Base-by-base conservation (phyloP, 129 eudicot genomes). In the Arctium lappa region DNA sequence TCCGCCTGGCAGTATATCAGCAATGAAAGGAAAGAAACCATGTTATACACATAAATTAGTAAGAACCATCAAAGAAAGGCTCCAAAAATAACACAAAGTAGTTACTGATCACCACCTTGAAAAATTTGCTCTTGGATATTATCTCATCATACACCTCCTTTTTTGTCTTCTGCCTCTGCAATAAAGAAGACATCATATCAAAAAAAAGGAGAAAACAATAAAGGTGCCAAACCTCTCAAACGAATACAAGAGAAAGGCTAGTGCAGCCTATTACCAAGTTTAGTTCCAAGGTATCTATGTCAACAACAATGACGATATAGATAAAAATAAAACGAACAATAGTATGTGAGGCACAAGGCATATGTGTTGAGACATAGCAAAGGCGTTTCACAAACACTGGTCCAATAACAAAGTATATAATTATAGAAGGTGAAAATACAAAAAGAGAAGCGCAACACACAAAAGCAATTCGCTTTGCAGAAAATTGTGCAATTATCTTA, bases 91-190 rank as follows among this genome's bases (percentile, higher is more conserved):
- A 30, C 7, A 76, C 1, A 71, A 30, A 66, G 6, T 29, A 69
- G 63, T 74, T 30, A 75, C 40, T 32, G 40, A 80, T 73, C 53
- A 76, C 33, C 72, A 95, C 99, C 99, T 95, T 95, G 86, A 90
- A 95, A 79, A 79, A 88, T 84, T 95, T 95, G 91, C 98, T 95
- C 89, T 95, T 95, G 18, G 85, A 78, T 70, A 95, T 95, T 42
- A 95, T 85, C 89, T 95, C 99, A 22, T 85, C 93, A 92, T 85
- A 91, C 16, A 89, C 95, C 88, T 93, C 99, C 89, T 95, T 95
- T 82, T 90, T 93, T 86, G 87, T 95, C 87, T 91, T 95, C 73
- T 77, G 92, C 86, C 90, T 93, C 99, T 95, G 94, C 81, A 83
- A 86, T 11, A 86, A 73, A n/a, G 60, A 82, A 77, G 53, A 78